Evolutionary conservation across 2,329 filamentous ascomycete species (phyloP).

Genomic region (Cordyceps militaris): DNA sequence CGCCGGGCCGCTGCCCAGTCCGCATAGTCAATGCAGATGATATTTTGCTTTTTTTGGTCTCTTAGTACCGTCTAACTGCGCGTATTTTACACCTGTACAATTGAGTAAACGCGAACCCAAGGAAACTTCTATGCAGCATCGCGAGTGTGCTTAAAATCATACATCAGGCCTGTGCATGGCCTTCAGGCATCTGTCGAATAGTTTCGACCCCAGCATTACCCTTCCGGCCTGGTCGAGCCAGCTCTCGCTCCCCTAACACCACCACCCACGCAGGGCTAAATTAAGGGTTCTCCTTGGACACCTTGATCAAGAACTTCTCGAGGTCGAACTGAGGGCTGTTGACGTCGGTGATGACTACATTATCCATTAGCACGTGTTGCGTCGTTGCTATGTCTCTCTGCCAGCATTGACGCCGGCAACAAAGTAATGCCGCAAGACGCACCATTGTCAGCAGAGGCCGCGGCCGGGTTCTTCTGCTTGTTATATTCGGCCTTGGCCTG

Average conservation of each 20-base stretch:
- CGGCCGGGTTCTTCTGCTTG: slow-evolving; percentile 59
- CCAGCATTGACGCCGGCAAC: background rate
- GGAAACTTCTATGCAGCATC: slow-evolving; percentile 44
- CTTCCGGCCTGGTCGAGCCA: slow-evolving; percentile 16
- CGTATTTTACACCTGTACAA: slow-evolving; percentile 50
- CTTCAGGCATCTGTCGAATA: slow-evolving; percentile 13
- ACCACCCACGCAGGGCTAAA: slow-evolving; percentile 8
- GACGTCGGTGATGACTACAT: slow-evolving; percentile 48
- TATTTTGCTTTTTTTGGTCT: slow-evolving; percentile 14
- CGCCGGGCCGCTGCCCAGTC: background rate
- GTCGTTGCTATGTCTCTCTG: background rate
- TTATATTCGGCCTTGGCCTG: slow-evolving; percentile 87
- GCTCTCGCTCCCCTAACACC: slow-evolving; percentile 15
- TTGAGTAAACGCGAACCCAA: slow-evolving; percentile 36
- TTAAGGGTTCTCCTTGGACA: slow-evolving; percentile 49
- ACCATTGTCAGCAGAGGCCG: slow-evolving; percentile 28
- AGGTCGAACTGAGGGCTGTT: slow-evolving; percentile 88
- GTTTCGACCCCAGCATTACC: slow-evolving; percentile 6
- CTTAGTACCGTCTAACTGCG: slow-evolving; percentile 37
- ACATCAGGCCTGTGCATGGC: slow-evolving; percentile 26
- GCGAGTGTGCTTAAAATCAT: slow-evolving; percentile 34
- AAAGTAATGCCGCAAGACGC: slow-evolving; percentile 19
- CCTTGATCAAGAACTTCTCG: slow-evolving; percentile 69
- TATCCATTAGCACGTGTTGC: slow-evolving; percentile 17
- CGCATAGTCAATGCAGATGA: slow-evolving; percentile 9